Conservation (phyloP, 2,329 filamentous ascomycete species). For the Aschersonia sp. region DNA sequence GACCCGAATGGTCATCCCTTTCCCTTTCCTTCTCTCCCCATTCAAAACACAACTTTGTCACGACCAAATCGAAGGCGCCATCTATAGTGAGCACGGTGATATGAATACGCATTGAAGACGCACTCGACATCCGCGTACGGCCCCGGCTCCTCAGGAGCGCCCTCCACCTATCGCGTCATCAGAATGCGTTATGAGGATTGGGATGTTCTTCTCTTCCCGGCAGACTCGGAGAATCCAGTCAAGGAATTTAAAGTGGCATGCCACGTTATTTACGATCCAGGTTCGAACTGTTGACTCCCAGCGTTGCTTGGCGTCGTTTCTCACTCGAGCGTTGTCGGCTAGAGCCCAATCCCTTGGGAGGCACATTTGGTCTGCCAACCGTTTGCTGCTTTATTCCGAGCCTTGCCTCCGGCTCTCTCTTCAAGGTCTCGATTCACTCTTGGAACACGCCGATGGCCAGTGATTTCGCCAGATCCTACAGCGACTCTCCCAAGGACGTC, state of each 20-base stretch:
- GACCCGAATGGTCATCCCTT: no score
- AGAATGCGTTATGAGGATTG: slow-evolving; percentile 75
- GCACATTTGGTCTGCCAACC: slow-evolving; percentile 40
- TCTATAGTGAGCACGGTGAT: no score
- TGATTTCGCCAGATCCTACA: slow-evolving; percentile 38
- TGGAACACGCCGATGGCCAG: slow-evolving; percentile 51
- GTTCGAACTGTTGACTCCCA: slow-evolving; percentile 14
- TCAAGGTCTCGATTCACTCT: slow-evolving; percentile 61
- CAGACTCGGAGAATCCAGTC: slow-evolving; percentile 49
- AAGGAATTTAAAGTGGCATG: slow-evolving; percentile 75
- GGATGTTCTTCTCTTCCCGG: slow-evolving; percentile 71
- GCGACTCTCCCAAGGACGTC: slow-evolving; percentile 38
- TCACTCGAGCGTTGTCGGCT: neutral
- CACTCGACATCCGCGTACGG: no score
- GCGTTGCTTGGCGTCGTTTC: neutral
- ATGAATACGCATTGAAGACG: no score
- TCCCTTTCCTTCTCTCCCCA: no score
- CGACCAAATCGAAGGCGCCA: no score
- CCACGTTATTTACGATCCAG: slow-evolving; percentile 44
- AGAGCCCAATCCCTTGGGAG: slow-evolving; percentile 39
- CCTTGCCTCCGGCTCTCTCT: slow-evolving; percentile 39
- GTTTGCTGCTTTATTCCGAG: slow-evolving; percentile 61
- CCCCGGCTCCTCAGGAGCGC: neutral
- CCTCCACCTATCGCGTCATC: slow-evolving; percentile 3
- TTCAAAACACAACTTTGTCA: no score